These are phyloP conservation scores for Chalaropsis thielavioides DNA, from an alignment of 2,329 filamentous ascomycete species.

Conservation along the genomic window DNA sequence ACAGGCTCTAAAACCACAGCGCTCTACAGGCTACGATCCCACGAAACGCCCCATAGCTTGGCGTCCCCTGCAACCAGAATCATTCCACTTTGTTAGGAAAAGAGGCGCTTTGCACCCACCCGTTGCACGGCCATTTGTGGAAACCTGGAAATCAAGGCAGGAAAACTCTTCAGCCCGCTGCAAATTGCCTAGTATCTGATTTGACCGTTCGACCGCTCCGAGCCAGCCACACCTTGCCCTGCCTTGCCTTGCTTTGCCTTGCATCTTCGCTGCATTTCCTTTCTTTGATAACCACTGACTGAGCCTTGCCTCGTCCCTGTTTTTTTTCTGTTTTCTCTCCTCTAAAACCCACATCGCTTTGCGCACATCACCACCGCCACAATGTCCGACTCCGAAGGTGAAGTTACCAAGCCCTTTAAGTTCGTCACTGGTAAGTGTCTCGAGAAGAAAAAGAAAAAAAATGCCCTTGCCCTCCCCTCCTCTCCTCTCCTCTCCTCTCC, in stretches of 20 bases:
- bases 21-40: neutral
- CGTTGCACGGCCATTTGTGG: neutral
- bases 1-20: neutral
- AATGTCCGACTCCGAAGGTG: conserved; percentile 75
- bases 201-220: conserved; percentile 27
- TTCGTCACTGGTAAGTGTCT: conserved; percentile 82
- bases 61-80: neutral
- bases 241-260: conserved; percentile 24
- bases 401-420: conserved; percentile 99
- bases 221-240: conserved; percentile 25
- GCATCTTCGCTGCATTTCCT: conserved; percentile 25
- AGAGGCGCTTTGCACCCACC: neutral
- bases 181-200: conserved; percentile 30
- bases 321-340: conserved; percentile 8
- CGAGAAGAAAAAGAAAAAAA: conserved; percentile 18
- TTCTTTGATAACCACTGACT: neutral
- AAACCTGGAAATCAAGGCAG: conserved; percentile 9
- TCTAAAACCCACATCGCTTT: conserved; percentile 6
- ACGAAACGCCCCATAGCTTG: neutral
- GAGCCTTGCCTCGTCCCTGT: neutral
- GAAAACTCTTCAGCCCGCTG: conserved; percentile 11
- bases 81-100: neutral
- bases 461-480: neutral
- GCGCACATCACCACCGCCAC: conserved; percentile 33
- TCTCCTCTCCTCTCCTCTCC: conserved; percentile 28